Evolutionary conservation across 805 yeast genomes (phyloP).

Genomic region (Deakozyma indianensis): DNA sequence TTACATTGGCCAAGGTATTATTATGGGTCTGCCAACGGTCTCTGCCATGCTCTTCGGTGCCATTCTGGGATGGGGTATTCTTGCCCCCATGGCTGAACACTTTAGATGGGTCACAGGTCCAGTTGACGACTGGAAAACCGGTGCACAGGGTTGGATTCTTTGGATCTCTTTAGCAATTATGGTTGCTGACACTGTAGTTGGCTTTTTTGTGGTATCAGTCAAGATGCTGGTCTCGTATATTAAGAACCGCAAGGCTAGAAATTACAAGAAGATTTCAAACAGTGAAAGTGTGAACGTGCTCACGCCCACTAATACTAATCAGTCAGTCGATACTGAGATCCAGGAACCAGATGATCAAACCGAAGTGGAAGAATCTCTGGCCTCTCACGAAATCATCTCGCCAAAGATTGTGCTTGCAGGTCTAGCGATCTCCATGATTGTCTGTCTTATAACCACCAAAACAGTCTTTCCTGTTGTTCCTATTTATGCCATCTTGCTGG

Average conservation of each 20-base stretch:
- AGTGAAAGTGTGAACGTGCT: neutral
- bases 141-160: conserved; percentile 94
- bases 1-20: conserved; percentile 92
- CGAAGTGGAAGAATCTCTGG: conserved; percentile 16
- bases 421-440: conserved; percentile 43
- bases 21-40: conserved; percentile 90
- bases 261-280: neutral
- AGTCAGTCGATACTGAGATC: neutral
- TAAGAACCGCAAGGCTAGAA: neutral
- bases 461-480: conserved; percentile 59
- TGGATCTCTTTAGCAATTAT: conserved; percentile 89
- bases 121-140: conserved; percentile 83
- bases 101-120: conserved; percentile 82
- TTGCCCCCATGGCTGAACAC: conserved; percentile 66
- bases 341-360: neutral
- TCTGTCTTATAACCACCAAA: conserved; percentile 54
- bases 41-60: conserved; percentile 86
- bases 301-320: neutral
- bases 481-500: conserved; percentile 47
- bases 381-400: conserved; percentile 33
- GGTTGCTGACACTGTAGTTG: conserved; percentile 82
- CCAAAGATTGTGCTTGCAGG: conserved; percentile 41
- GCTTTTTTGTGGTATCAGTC: conserved; percentile 32
- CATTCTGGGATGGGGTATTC: conserved; percentile 77
- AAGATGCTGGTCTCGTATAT: neutral